phyloP scores from a whole-genome alignment of 2,329 filamentous ascomycete genomes.

The Botryosphaeria dothidea region DNA sequence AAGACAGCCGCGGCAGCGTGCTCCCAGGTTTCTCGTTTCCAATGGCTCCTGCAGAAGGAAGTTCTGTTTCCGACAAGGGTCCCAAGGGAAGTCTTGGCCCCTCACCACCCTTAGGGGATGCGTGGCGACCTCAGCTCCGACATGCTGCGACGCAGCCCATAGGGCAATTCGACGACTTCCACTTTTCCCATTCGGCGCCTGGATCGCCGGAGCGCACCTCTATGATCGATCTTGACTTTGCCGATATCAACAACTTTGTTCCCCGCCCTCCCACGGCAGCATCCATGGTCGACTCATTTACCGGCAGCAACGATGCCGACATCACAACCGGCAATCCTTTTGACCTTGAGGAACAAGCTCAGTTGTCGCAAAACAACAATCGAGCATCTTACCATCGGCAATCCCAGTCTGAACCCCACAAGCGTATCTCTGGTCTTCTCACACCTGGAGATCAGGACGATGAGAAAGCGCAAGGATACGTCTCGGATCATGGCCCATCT shows the following conservation, averaged over 20 bases:
- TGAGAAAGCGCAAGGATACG: slow-evolving; percentile 32
- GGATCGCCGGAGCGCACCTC: slow-evolving; percentile 40
- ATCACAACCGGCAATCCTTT: slow-evolving; percentile 43
- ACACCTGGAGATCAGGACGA: slow-evolving; percentile 37
- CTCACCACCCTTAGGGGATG: slow-evolving; percentile 33
- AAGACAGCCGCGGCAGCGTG: neutral
- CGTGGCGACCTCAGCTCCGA: slow-evolving; percentile 41
- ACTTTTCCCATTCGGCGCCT: slow-evolving; percentile 35
- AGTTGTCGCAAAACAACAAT: slow-evolving; percentile 39
- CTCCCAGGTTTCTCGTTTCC: slow-evolving; percentile 14
- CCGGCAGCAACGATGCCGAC: slow-evolving; percentile 35
- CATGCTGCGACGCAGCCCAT: slow-evolving; percentile 45
- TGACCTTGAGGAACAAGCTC: slow-evolving; percentile 49
- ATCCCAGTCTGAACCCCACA: slow-evolving; percentile 39
- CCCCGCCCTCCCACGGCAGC: slow-evolving; percentile 45
- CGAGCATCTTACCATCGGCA: slow-evolving; percentile 41
- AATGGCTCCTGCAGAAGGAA: neutral
- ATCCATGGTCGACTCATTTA: slow-evolving; percentile 29
- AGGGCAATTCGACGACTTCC: slow-evolving; percentile 40
- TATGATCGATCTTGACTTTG: slow-evolving; percentile 47
- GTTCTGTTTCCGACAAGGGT: slow-evolving; percentile 20
- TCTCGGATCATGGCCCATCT: slow-evolving; percentile 29
- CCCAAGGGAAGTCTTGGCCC: slow-evolving; percentile 26
- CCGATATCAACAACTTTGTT: slow-evolving; percentile 41
- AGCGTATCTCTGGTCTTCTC: slow-evolving; percentile 30